Evolutionary conservation across 805 yeast genomes (phyloP), one percentile per base, ranked within the genome.

Genomic region (Barnettozyma vustinii): DNA sequence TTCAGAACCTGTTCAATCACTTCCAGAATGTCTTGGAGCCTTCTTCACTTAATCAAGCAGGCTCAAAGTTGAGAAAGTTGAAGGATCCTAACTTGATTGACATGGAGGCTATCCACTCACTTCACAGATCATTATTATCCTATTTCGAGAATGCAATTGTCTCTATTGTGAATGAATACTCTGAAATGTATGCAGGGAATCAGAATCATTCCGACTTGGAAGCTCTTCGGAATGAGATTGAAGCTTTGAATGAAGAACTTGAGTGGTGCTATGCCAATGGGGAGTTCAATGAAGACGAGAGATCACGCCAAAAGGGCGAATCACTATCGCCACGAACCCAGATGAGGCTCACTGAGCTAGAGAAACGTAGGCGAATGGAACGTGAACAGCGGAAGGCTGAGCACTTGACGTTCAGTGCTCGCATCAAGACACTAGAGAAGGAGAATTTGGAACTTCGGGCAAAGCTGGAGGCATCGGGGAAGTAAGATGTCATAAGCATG

Each of bases 331-430:
- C 76, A 16, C 65, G 76, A 30, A 63, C 74, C 42, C 71, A 69
- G 48, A 56, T 81, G 42, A 69, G 89, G 47, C 67, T 84, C 15
- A 82, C 79, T 21, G 89, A 83, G 54, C 62, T 86, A 40, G 78
- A 79, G 37, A 77, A 71, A 52, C 72, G 83, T 57, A 83, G 87
- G 84, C 80, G 81, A 56, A 72, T 81, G 6, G 91, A 86, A 53
- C 70, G 89, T 52, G 94, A 85, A 61, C 77, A 85, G 18, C 66
- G 90, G 27, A 76, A 77, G 19, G 71, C 80, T 48, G 91, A 85
- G 55, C 72, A 73, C 46, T 72, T 72, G 35, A 82, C 83, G 35
- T 79, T 85, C 2, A 71, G 74, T 43, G 63, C 66, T 41, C 65
- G 84, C 40, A 70, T 83, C 5, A 59, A 62, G 18, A 81, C 77